Base-by-base conservation (phyloP, 2,329 filamentous ascomycete species). In the Xylaria sp. region DNA sequence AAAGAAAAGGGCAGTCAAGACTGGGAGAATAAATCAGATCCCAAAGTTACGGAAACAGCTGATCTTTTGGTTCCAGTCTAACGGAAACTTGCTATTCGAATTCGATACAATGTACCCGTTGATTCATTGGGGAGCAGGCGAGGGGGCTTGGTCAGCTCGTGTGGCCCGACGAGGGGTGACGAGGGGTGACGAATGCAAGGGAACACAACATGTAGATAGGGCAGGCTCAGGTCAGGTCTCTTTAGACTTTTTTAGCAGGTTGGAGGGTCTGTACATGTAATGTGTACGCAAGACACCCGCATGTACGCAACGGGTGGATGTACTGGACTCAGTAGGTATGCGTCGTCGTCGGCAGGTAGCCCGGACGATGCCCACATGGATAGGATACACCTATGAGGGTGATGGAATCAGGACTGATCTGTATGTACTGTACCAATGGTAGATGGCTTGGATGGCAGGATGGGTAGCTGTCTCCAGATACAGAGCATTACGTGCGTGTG, bases 131-230 rank as follows among this genome's bases (percentile, higher is more conserved):
- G 29, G 4, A 13, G 8, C 3, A 34, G 29, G 6, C 6, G 9
- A 34, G 29, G 9, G 29, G 11, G 29, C 29, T 34, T 41, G 39
- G 7, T 19, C 17, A 7, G n/a, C 16, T 41, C 52, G 48, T 59
- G 50, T 57, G 56, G 59, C 44, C 53, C 57, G 56, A 60, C 56
- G 55, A 55, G 54, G 56, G 50, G 58, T 21, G 19, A 21, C 13
- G 21, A 42, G 19, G n/a, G 40, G 43, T 50, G 50, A 56, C 52
- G 56, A 54, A 54, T 58, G 49, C 53, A 13, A n/a, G n/a, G n/a
- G n/a, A n/a, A n/a, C n/a, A n/a, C n/a, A 26, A 26, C 24, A 26
- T 26, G 24, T 6, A 26, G 24, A 26, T 11, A 26, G 24, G 6
- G 24, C 24, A 26, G 24, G 6, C 24, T 26, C 24, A 26, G 11